Percentiles rank a stretch among this genome's conserved stretches.
phyloP scores from a whole-genome alignment of 2,329 filamentous ascomycete genomes.

The Monosporascus sp. region DNA sequence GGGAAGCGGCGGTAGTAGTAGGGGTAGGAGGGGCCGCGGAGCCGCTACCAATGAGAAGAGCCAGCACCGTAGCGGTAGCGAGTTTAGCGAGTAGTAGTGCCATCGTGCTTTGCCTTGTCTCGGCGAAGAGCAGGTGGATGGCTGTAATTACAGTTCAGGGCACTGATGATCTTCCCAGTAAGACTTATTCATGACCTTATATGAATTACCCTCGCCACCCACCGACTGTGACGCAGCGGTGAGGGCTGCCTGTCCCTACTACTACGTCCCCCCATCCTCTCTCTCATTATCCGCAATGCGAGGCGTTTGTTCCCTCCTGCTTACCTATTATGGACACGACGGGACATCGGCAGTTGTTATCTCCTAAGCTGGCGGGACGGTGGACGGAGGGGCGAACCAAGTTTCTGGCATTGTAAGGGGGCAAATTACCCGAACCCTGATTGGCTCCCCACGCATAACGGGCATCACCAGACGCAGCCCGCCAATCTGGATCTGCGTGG shows the following conservation, averaged over 20 bases:
- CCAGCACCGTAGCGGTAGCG: neutral
- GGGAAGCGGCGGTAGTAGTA: constrained; percentile 3
- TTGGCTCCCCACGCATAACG: constrained; percentile 10
- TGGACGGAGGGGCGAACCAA: constrained; percentile 11
- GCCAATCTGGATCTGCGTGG: constrained; percentile 10
- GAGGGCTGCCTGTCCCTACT: no score
- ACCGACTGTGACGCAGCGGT: no score
- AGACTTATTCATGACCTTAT: no score
- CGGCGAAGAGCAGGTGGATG: neutral
- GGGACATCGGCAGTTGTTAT: constrained; percentile 13
- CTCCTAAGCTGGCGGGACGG: constrained; percentile 4
- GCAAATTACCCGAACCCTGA: constrained; percentile 13
- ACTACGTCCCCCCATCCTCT: neutral
- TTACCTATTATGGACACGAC: constrained; percentile 1
- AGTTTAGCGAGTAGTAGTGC: constrained; percentile 4
- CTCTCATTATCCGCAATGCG: constrained; percentile 4
- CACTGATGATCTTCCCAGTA: no score
- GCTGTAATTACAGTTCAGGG: no score
- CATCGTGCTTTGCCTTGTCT: neutral
- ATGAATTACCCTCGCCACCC: no score
- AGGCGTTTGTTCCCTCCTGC: neutral
- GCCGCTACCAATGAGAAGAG: neutral
- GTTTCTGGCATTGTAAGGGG: constrained; percentile 11
- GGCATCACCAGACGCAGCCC: constrained; percentile 11
- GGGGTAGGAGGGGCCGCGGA: no score